Evolutionary conservation across 208 protist species (phyloP), one percentile per base, ranked within the genome.

Genomic region (Acanthamoeba culbertsoni): DNA sequence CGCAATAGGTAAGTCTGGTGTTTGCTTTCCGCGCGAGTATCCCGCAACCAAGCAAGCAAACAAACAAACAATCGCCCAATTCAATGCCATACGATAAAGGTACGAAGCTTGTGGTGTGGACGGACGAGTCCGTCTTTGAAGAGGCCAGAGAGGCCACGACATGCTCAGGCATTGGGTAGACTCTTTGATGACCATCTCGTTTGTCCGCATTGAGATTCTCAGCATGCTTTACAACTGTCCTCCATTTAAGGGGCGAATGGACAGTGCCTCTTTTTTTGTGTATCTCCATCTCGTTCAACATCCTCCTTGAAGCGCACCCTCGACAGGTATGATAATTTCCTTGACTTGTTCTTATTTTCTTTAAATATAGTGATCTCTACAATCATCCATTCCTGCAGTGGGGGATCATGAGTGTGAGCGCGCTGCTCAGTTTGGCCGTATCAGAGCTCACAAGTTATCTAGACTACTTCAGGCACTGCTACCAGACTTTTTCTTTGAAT

Each of bases 351-450:
- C 14, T n/a, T 33, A 10, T 8, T 8, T 33, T 68, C 31, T 10
- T 10, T 10, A 26, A 68, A 68, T 7, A n/a, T 10, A n/a, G 59
- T 68, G 59, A 68, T 37, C 62, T 28, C 62, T 28, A 71, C 31
- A 14, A 59, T n/a, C 51, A 59, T n/a, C 51, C 51, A 59, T 28
- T 53, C 12, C n/a, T 26, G 23, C 35, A 90, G 82, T 90, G 82
- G 82, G 82, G 82, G 7, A 90, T 90, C 57, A 90, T 90, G 82
- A 90, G 28, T 10, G 82, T 90, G 40, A 90, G 48, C 8, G 48
- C 53, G 35, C 48, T 90, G 0, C 42, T 62, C 37, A 90, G 82
- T 31, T 65, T 62, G 7, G 26, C 82, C n/a, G 37, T 68, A 2
- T 40, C 51, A 4, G 48, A 71, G 6, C 37, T 65, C 53, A 90